Conservation (phyloP, 192 early-diverging fungal species). For the Coemansia sp. region DNA sequence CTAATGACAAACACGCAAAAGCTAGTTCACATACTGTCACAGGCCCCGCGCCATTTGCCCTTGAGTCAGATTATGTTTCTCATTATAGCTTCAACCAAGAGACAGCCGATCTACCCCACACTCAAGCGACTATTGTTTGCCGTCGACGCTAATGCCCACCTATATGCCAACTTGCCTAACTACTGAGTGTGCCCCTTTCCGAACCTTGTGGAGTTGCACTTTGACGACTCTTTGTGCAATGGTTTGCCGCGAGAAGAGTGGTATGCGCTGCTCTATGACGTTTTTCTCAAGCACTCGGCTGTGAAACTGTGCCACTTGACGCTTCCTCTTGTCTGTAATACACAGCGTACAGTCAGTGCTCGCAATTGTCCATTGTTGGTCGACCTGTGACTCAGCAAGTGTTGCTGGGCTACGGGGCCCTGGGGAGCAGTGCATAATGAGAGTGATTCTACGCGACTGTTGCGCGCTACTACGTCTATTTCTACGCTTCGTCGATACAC, state of each 20-base stretch:
- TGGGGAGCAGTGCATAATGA: slow-evolving; percentile 21
- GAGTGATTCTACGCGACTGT: slow-evolving; percentile 48
- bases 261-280: slow-evolving; percentile 51
- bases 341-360: slow-evolving; percentile 25
- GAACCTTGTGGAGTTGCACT: slow-evolving; percentile 38
- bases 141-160: slow-evolving; percentile 28
- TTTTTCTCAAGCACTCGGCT: slow-evolving; percentile 27
- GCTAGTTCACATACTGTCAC: slow-evolving; percentile 3
- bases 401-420: slow-evolving; percentile 44
- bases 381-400: slow-evolving; percentile 44
- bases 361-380: slow-evolving; percentile 35
- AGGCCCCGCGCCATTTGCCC: neutral
- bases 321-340: slow-evolving; percentile 51
- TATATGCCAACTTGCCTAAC: slow-evolving; percentile 12
- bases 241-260: slow-evolving; percentile 48
- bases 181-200: slow-evolving; percentile 30
- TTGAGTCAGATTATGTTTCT: too few species aligned
- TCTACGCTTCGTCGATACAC: slow-evolving; percentile 31
- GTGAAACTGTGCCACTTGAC: slow-evolving; percentile 26
- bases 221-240: slow-evolving; percentile 33
- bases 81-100: neutral
- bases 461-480: slow-evolving; percentile 35
- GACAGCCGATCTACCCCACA: slow-evolving; percentile 2
- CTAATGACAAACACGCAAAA: neutral
- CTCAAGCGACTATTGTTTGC: slow-evolving; percentile 39